Percentiles rank a stretch among this genome's conserved stretches.
These are phyloP conservation scores for Trichoderma aggressivum DNA, from an alignment of 2,329 filamentous ascomycete species.

Conservation along the genomic window DNA sequence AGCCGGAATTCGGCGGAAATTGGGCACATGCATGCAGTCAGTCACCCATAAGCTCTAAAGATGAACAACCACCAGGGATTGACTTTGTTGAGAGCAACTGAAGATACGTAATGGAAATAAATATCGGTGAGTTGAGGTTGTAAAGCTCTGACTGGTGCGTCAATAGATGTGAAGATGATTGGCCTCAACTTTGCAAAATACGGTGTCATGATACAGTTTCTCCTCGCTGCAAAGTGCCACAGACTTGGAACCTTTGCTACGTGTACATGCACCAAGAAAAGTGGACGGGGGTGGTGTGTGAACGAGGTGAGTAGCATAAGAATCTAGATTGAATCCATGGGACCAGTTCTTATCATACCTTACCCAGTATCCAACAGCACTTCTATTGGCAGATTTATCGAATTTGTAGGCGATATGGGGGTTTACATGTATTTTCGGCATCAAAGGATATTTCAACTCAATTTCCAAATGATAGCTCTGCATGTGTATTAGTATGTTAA, in stretches of 20 bases:
- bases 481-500: not conserved
- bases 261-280: not conserved
- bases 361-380: not conserved
- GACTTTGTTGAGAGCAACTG: not conserved
- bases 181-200: not conserved
- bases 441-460: not conserved
- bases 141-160: not conserved
- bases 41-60: not conserved
- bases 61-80: not conserved
- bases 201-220: not conserved
- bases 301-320: not conserved
- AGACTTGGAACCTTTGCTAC: not conserved
- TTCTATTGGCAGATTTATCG: not conserved
- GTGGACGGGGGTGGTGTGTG: not conserved
- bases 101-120: not conserved
- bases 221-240: not conserved
- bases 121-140: not conserved
- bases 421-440: fast-evolving
- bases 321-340: not conserved
- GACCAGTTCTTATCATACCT: not conserved
- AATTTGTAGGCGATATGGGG: not conserved
- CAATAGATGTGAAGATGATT: not conserved
- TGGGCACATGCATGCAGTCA: not conserved
- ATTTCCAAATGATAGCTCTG: fast-evolving
- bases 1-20: not conserved